Evolutionary conservation across 2,329 filamentous ascomycete genomes (phyloP).

Genomic region (Cryphonectria naterciae): DNA sequence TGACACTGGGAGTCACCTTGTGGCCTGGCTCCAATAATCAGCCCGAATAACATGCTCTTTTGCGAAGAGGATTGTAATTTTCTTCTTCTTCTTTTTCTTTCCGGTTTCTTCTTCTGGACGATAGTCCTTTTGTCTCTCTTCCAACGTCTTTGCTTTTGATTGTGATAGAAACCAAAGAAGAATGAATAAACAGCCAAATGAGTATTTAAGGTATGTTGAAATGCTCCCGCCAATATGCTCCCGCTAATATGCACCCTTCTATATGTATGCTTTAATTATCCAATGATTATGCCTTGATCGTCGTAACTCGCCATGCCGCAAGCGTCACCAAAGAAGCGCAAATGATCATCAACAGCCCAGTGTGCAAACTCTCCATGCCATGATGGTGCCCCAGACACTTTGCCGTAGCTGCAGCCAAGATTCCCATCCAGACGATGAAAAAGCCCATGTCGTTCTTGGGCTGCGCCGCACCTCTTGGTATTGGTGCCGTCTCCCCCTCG

Average conservation of each 20-base stretch:
- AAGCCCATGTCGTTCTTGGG: conserved; percentile 36
- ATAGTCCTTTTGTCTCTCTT: too few relatives aligned
- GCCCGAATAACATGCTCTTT: neutral
- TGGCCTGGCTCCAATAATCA: neutral
- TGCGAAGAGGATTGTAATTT: too few relatives aligned
- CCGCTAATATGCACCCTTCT: neutral
- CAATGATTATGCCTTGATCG: neutral
- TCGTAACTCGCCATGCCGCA: conserved; percentile 13
- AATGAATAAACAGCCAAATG: neutral
- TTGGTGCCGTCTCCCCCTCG: conserved; percentile 34
- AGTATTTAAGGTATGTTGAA: neutral
- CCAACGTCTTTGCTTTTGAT: too few relatives aligned
- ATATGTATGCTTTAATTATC: neutral
- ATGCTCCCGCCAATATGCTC: neutral
- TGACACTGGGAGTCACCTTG: neutral
- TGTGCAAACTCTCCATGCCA: neutral
- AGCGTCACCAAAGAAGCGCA: neutral
- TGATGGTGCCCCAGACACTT: conserved; percentile 8
- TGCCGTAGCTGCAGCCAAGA: conserved; percentile 35
- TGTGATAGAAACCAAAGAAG: neutral
- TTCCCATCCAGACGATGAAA: conserved; percentile 38
- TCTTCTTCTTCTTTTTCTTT: too few relatives aligned
- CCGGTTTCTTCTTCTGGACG: too few relatives aligned
- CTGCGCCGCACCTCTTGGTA: conserved; percentile 30
- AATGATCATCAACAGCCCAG: conserved; percentile 4